Conservation (phyloP, 345 rosid genomes). For the Dimocarpus longan region DNA sequence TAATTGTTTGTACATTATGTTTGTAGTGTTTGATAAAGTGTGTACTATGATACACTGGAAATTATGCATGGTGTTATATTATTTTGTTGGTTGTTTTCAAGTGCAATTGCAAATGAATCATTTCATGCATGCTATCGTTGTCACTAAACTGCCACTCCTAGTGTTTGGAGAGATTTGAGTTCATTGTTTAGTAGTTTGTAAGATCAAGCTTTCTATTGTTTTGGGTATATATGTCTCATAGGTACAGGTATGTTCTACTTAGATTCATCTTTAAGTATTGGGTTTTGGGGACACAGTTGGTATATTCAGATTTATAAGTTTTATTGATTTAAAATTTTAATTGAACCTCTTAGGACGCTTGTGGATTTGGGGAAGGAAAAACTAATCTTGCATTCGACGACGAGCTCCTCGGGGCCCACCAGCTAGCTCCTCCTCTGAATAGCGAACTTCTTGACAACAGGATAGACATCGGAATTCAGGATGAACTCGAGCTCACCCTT, state of each 20-base stretch:
- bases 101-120: not conserved
- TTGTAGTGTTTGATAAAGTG: not conserved
- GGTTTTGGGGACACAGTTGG: not conserved
- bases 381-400: too few species aligned
- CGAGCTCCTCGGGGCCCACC: too few species aligned
- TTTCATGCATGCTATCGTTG: not conserved
- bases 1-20: not conserved
- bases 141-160: not conserved
- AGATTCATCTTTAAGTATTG: not conserved
- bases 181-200: not conserved
- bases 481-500: too few species aligned
- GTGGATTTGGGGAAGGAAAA: too few species aligned
- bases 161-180: not conserved
- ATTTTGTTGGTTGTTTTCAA: not conserved
- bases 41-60: not conserved
- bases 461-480: too few species aligned
- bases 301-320: not conserved
- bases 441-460: too few species aligned
- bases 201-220: not conserved
- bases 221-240: too few species aligned
- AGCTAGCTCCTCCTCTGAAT: too few species aligned
- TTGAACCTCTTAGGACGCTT: not conserved
- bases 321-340: not conserved
- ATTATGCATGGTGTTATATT: not conserved
- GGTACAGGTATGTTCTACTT: not conserved